These are phyloP conservation scores for Penicillium polonicum DNA, from an alignment of 2,329 filamentous ascomycete species.

Conservation along the genomic window DNA sequence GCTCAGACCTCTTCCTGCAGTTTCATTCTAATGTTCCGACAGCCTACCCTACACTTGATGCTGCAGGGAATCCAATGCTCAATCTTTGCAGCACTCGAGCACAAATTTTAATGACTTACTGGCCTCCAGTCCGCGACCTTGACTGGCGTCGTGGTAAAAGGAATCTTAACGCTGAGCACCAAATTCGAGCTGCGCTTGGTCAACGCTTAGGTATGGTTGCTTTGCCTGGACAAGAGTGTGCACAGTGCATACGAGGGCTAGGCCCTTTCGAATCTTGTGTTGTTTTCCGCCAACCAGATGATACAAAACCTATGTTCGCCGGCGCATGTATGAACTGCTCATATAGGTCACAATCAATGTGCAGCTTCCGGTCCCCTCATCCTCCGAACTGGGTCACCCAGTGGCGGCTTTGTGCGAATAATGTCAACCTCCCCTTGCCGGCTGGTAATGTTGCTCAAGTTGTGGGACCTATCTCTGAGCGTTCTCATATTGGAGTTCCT, in stretches of 20 bases:
- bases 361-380: background rate
- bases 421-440: background rate
- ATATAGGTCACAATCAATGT: background rate
- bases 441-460: background rate
- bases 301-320: accelerated
- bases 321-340: background rate
- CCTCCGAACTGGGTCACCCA: background rate
- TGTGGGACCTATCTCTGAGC: background rate
- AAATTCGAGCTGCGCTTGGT: background rate
- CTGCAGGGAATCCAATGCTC: background rate
- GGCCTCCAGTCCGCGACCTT: background rate
- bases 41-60: background rate
- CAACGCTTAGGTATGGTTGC: background rate
- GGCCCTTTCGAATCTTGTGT: background rate
- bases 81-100: background rate
- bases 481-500: background rate
- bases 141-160: background rate
- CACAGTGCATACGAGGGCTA: accelerated
- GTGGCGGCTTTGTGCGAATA: background rate
- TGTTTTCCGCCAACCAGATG: too few species aligned
- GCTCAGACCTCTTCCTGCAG: background rate
- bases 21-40: background rate
- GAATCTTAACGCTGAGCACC: accelerated
- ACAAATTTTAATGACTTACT: accelerated
- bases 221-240: background rate